These are phyloP conservation scores for Macrophomina tecta DNA, from an alignment of 2,329 filamentous ascomycete species.

Conservation along the genomic window DNA sequence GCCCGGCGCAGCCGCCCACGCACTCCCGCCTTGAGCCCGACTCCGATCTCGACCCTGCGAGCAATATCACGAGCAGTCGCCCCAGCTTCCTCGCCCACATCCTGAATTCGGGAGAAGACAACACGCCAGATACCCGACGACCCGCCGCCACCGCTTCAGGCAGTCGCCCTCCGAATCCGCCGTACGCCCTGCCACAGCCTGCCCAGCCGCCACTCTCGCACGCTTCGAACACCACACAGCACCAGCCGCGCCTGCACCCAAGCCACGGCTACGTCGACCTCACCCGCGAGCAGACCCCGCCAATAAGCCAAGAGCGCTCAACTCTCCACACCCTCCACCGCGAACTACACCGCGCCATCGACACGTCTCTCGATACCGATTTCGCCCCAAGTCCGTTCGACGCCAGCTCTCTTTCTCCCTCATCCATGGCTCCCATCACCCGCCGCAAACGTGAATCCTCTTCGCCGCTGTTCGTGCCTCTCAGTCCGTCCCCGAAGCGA, in stretches of 20 bases:
- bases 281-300: constrained; percentile 26
- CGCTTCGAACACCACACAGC: neutral
- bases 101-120: constrained; percentile 36
- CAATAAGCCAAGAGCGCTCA: constrained; percentile 25
- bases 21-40: neutral
- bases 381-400: neutral
- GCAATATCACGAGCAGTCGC: neutral
- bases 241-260: constrained; percentile 1
- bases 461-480: constrained; percentile 2
- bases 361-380: neutral
- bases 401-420: neutral
- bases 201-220: constrained; percentile 28
- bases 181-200: neutral
- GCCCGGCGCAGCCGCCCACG: constrained; percentile 6
- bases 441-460: constrained; percentile 31
- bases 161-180: constrained; percentile 12
- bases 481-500: constrained; percentile 43
- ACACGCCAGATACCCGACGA: neutral
- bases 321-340: constrained; percentile 10
- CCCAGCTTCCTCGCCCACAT: constrained; percentile 39
- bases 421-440: neutral
- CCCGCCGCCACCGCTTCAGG: constrained; percentile 7
- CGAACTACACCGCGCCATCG: neutral
- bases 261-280: constrained; percentile 46
- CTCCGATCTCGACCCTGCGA: neutral